phyloP scores from a whole-genome alignment of 257 asterid genomes.

The Scutellaria barbata region DNA sequence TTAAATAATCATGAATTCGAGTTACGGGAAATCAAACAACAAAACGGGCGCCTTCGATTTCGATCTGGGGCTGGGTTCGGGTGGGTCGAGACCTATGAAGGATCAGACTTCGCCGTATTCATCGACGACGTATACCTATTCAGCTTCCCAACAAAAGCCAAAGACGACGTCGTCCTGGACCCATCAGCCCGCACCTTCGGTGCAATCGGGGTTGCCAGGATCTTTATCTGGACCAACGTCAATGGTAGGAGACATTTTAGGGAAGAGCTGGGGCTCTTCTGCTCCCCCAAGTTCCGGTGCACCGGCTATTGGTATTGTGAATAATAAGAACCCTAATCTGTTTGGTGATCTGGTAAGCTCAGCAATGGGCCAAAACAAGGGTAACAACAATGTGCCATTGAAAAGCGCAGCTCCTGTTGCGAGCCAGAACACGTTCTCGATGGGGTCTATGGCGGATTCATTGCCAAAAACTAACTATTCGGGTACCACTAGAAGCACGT shows the following conservation, averaged over 20 bases:
- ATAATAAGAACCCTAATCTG: conserved; percentile 77
- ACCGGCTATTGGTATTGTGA: conserved; percentile 52
- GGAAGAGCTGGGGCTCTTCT: conserved; percentile 85
- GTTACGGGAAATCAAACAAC: conserved; percentile 69
- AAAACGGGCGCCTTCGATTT: conserved; percentile 75
- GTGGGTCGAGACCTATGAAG: conserved; percentile 61
- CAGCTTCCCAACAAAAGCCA: conserved; percentile 55
- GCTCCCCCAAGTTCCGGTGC: conserved; percentile 43
- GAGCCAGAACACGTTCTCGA: conserved; percentile 52
- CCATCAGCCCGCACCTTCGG: conserved; percentile 68
- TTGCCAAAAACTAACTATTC: conserved; percentile 64
- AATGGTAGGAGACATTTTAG: conserved; percentile 91
- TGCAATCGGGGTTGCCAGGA: conserved; percentile 48
- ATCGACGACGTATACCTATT: conserved; percentile 40
- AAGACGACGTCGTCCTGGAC: conserved; percentile 66
- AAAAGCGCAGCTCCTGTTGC: conserved; percentile 55
- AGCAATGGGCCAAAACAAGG: conserved; percentile 68
- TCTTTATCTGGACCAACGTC: conserved; percentile 68
- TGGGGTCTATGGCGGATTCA: conserved; percentile 75
- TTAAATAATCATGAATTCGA: conserved; percentile 59
- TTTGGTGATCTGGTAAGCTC: conserved; percentile 86
- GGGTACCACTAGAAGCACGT: conserved; percentile 38
- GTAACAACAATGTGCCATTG: conserved; percentile 62
- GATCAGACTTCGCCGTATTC: conserved; percentile 59
- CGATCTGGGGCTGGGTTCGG: conserved; percentile 77